A percentile compares a stretch with the other conserved stretches of the same genome.
Conservation (phyloP, 345 rosid genomes). For the Adansonia digitata region DNA sequence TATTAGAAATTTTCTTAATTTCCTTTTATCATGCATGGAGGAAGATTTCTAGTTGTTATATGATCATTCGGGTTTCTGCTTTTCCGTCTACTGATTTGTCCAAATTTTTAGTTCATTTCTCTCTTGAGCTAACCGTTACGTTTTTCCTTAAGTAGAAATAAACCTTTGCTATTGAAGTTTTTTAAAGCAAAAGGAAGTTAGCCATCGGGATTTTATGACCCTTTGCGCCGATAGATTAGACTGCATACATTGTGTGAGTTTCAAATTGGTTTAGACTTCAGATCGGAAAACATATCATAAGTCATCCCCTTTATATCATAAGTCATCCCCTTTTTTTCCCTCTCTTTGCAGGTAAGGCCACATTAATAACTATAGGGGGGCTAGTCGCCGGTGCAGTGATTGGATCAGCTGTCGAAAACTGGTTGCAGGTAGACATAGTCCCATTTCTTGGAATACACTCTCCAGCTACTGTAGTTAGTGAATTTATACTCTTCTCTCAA, state of each 20-base stretch:
- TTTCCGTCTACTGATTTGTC: not conserved
- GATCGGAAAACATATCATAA: not conserved
- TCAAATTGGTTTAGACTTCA: not conserved
- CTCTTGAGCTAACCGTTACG: not conserved
- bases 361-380: constrained; percentile 77
- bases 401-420: constrained; percentile 85
- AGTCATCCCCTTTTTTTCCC: not conserved
- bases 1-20: not conserved
- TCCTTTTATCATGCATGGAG: not conserved
- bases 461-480: constrained; percentile 82
- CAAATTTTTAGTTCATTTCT: not conserved
- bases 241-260: not conserved
- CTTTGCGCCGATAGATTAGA: not conserved
- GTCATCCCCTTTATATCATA: not conserved
- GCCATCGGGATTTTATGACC: not conserved
- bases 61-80: not conserved
- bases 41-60: not conserved
- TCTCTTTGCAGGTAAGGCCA: constrained; percentile 69
- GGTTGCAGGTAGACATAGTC: constrained; percentile 93
- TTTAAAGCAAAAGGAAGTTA: not conserved
- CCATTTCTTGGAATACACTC: constrained; percentile 82
- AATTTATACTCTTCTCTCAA: constrained; percentile 77
- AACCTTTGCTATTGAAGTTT: not conserved
- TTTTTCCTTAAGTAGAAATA: not conserved
- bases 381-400: constrained; percentile 92